Conservation (phyloP, 2,329 filamentous ascomycete genomes). For the Berkeleyomyces basicola region DNA sequence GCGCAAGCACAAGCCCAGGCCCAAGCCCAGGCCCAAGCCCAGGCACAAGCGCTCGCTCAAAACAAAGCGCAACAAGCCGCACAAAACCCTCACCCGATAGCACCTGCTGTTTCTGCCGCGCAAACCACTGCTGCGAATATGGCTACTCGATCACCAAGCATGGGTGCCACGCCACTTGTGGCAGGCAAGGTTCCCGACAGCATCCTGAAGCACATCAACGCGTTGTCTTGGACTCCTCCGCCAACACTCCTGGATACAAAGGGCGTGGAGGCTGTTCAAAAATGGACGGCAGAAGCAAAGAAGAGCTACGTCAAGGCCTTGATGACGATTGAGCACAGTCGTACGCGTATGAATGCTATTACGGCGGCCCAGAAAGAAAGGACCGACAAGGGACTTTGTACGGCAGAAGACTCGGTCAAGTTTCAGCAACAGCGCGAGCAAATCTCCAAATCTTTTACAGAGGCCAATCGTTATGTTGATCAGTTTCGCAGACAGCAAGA, state of each 20-base stretch:
- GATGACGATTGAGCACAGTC: conserved; percentile 31
- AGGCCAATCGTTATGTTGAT: conserved; percentile 33
- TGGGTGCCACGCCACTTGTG: conserved; percentile 17
- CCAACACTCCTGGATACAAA: conserved; percentile 26
- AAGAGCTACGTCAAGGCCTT: conserved; percentile 31
- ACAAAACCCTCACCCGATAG: conserved; percentile 8
- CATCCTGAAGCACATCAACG: conserved; percentile 31
- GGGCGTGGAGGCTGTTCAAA: conserved; percentile 26
- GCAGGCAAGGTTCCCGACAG: conserved; percentile 25
- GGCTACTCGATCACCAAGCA: conserved; percentile 13
- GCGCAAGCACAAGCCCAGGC: conserved; percentile 16
- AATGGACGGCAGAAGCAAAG: conserved; percentile 33
- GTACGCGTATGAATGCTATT: conserved; percentile 25
- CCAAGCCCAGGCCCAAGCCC: conserved; percentile 15
- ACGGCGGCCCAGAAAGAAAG: conserved; percentile 29
- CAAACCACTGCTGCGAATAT: conserved; percentile 15
- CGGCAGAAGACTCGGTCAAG: conserved; percentile 32
- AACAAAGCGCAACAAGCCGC: conserved; percentile 6
- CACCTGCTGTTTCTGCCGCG: conserved; percentile 11
- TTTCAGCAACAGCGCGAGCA: conserved; percentile 28
- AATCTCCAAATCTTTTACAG: conserved; percentile 28
- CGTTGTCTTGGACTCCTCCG: conserved; percentile 31
- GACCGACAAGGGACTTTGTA: conserved; percentile 25
- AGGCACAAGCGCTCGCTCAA: conserved; percentile 14
- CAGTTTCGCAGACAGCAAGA: conserved; percentile 31